Base-by-base conservation (phyloP, 768 basidiomycete genomes). In the Kwoniella pini region DNA sequence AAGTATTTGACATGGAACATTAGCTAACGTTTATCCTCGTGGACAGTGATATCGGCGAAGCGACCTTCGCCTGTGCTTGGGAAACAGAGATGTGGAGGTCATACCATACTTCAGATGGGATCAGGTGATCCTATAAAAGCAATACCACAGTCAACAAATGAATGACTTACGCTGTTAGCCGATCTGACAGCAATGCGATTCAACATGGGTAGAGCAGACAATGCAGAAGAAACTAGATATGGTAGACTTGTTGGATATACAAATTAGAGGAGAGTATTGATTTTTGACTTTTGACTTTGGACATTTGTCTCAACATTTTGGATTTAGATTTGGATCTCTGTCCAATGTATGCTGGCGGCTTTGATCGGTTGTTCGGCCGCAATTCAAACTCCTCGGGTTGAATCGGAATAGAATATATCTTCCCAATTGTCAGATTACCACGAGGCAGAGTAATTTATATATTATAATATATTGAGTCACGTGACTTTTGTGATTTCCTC, bases 151-250 rank as follows among this genome's bases (percentile, higher is more conserved):
- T 36, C 7, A 17, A 21, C 2, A 40, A 15, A 44, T 10, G 13
- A 12, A 24, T 1, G 2, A 67, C 71, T 70, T 58, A 73, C 71
- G 66, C 69, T 67, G n/a, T 55, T 39, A 54, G 69, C 71, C 68
- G 71, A 60, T 68, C 62, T 54, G 27, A 68, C 42, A 43, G 65
- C 62, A 17, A 62, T 61, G 17, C 63, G 56, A 48, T 66, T 42
- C 50, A 70, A 59, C 67, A 73, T 73, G 39, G 28, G 28, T 17
- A 13, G 17, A 15, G 19, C 30, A 22, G 24, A 5, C 24, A 44
- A 24, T 17, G 26, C 26, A 45, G 13, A n/a, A 26, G 19, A 30
- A 17, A 21, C 42, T 10, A 27, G 53, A 44, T 28, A 38, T n/a
- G 17, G 19, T 17, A 22, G 9, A 52, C 40, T 22, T 22, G 4